Percentiles rank a stretch among this genome's conserved stretches.
Conservation (phyloP, 768 basidiomycete genomes). For the Podaxis sp. region DNA sequence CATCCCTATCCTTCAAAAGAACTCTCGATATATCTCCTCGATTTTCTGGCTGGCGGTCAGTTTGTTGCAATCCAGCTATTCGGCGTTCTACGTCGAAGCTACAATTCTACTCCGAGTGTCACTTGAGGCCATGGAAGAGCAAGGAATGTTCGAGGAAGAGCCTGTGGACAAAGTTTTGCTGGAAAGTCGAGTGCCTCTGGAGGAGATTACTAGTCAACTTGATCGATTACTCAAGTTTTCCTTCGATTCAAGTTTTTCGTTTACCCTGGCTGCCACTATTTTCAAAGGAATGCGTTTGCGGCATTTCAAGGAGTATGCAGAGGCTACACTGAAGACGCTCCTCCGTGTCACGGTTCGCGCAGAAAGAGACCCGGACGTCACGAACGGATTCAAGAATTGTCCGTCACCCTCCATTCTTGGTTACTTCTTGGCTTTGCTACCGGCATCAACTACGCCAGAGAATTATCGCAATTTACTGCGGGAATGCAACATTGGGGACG, state of each 20-base stretch:
- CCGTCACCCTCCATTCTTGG: slow-evolving; percentile 64
- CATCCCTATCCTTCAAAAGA: slow-evolving; percentile 64
- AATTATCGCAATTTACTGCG: slow-evolving; percentile 61
- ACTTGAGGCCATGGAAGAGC: slow-evolving; percentile 60
- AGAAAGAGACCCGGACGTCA: slow-evolving; percentile 27
- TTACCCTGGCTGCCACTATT: slow-evolving; percentile 78
- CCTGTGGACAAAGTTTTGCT: slow-evolving; percentile 60
- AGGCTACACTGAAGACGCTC: slow-evolving; percentile 59
- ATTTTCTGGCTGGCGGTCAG: slow-evolving; percentile 90
- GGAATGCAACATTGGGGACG: slow-evolving; percentile 58
- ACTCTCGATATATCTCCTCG: slow-evolving; percentile 70
- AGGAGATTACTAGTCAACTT: slow-evolving; percentile 68
- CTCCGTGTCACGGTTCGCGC: slow-evolving; percentile 59
- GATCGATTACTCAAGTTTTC: slow-evolving; percentile 74
- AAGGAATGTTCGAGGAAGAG: slow-evolving; percentile 54
- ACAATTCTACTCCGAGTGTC: slow-evolving; percentile 64
- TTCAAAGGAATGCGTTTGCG: slow-evolving; percentile 84
- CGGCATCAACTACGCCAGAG: slow-evolving; percentile 57
- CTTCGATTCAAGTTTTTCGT: slow-evolving; percentile 78
- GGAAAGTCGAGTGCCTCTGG: slow-evolving; percentile 61
- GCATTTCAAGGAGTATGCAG: slow-evolving; percentile 59
- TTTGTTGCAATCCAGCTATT: slow-evolving; percentile 75
- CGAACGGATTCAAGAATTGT: slow-evolving; percentile 42
- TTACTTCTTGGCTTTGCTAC: slow-evolving; percentile 78
- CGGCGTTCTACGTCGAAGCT: slow-evolving; percentile 69